Evolutionary conservation across 78 protist genomes (phyloP).

Genomic region (Guillardia theta): DNA sequence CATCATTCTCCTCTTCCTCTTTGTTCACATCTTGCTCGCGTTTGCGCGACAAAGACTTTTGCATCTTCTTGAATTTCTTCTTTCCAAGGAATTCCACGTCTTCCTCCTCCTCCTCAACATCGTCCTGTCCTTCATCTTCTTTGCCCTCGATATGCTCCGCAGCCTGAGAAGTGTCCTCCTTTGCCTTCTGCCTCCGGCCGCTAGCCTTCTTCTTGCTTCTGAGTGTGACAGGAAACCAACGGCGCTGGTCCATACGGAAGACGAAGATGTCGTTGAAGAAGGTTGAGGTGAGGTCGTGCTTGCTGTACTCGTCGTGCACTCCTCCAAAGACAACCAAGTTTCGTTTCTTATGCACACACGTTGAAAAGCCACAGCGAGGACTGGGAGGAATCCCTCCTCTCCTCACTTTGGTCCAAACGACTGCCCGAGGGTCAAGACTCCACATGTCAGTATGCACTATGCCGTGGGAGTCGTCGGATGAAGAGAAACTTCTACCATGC

Average conservation of each 20-base stretch:
- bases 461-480: slow-evolving; percentile 10
- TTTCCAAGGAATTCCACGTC: background rate
- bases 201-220: background rate
- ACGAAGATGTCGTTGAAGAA: background rate
- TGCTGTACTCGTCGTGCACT: background rate
- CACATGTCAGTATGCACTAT: background rate
- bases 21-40: background rate
- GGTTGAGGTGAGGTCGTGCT: background rate
- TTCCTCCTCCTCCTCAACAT: background rate
- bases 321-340: background rate
- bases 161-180: background rate
- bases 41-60: background rate
- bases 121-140: background rate
- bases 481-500: background rate
- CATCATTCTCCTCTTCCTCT: background rate
- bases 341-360: background rate
- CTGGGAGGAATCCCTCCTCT: background rate
- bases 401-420: background rate
- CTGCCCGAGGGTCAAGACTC: background rate
- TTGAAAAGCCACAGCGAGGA: background rate
- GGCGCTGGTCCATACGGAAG: slow-evolving; percentile 28
- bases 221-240: background rate
- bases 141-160: background rate
- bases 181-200: background rate
- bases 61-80: background rate